Base-by-base conservation (phyloP, 495 filamentous ascomycete species). In the Choiromyces venosus region DNA sequence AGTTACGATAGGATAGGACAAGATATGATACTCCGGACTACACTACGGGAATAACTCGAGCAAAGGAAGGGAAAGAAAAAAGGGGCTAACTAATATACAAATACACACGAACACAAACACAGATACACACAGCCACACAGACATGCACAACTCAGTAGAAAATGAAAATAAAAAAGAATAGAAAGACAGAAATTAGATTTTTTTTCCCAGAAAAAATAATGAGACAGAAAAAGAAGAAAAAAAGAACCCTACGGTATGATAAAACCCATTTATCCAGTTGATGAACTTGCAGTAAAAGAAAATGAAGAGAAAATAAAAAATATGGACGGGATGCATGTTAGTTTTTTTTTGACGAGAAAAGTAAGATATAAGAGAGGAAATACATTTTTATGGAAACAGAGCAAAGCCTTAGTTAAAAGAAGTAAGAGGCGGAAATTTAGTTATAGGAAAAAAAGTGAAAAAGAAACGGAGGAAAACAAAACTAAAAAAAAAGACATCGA, bases 151-250 rank as follows among this genome's bases (percentile, higher is more conserved):
- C 52, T 61, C 52, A 61, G 25, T 33, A 16, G 52, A n/a, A 7
- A 21, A 61, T 33, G 25, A 5, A n/a, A 61, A 4, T 14, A 29
- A 9, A 52, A 56, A 6, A 61, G 25, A 61, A 33, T 4, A 14
- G 25, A 61, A 61, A 61, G n/a, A 9, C 52, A 61, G 52, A 61
- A 61, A 61, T 61, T 61, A 61, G 12, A 33, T 61, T 61, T 61
- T 61, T 61, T 61, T 61, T 61, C 52, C 25, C 52, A 61, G 52
- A 61, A 61, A 61, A 61, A 61, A 61, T 33, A 61, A 61, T 61
- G 25, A 61, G 33, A 61, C 52, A 61, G 33, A 61, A n/a, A n/a
- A n/a, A n/a, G n/a, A n/a, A n/a, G n/a, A n/a, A n/a, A n/a, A n/a
- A n/a, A n/a, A n/a, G n/a, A 61, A 16, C 52, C 52, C 52, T 61